Percentiles rank a stretch among this genome's conserved stretches.
These are phyloP conservation scores for Mallotus japonicus DNA, from an alignment of 441 rosid species.

Conservation along the genomic window DNA sequence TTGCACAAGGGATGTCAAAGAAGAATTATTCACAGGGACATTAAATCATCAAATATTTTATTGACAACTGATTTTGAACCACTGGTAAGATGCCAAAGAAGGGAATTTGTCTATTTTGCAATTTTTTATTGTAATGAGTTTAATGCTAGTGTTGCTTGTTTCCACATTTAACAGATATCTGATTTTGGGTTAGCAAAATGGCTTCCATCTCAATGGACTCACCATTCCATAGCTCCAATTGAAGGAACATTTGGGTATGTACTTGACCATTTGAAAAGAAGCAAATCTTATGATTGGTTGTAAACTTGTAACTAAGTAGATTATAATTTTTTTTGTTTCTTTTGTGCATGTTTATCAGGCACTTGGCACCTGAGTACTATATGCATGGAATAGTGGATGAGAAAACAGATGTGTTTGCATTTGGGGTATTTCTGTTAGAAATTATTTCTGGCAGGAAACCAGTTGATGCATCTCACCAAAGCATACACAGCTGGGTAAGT, in stretches of 20 bases:
- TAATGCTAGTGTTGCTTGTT: background rate
- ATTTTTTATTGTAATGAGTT: background rate
- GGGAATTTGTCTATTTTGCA: background rate
- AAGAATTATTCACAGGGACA: conserved; percentile 89
- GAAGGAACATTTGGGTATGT: conserved; percentile 98
- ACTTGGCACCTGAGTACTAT: conserved; percentile 95
- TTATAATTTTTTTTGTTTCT: background rate
- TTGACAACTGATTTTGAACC: conserved; percentile 79
- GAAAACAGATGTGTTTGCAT: conserved; percentile 96
- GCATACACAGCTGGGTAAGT: conserved; percentile 89
- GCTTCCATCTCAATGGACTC: conserved; percentile 98
- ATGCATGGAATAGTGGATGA: conserved; percentile 96
- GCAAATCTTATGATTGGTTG: no score
- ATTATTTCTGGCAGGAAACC: conserved; percentile 86
- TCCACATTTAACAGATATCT: conserved; percentile 55
- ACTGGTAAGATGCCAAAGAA: conserved; percentile 40
- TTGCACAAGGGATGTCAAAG: conserved; percentile 91
- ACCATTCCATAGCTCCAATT: conserved; percentile 94
- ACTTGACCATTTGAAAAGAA: background rate
- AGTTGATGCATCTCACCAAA: conserved; percentile 83
- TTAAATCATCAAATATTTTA: conserved; percentile 84
- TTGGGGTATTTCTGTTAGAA: conserved; percentile 87
- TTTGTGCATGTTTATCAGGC: conserved; percentile 37
- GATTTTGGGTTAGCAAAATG: conserved; percentile 98
- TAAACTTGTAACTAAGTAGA: no score